Percentiles rank a stretch among this genome's conserved stretches.
Evolutionary conservation across 495 filamentous ascomycete species (phyloP).

Genomic region (Aspergillus baeticus): DNA sequence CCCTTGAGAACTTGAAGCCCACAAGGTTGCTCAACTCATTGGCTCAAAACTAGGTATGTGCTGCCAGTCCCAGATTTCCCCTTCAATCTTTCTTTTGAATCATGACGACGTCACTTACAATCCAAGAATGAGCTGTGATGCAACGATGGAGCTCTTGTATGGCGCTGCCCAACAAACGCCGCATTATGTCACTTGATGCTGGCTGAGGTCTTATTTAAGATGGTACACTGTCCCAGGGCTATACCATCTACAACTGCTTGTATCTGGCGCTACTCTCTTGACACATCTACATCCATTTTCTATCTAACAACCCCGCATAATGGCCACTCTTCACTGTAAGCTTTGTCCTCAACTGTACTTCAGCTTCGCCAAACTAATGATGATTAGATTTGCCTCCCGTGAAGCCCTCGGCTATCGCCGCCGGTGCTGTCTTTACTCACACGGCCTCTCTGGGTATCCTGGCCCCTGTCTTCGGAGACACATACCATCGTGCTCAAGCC

Average conservation of each 20-base stretch:
- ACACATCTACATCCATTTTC: not conserved
- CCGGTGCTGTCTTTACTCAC: slow-evolving; percentile 95
- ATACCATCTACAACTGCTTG: not conserved
- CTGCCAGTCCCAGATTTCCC: not conserved
- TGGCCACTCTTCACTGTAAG: slow-evolving; percentile 67
- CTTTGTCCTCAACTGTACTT: not conserved
- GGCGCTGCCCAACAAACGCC: not conserved
- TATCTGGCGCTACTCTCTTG: too few relatives aligned
- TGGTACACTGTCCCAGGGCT: not conserved
- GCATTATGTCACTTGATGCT: slow-evolving; percentile 13
- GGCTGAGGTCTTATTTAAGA: not conserved
- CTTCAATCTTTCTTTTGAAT: slow-evolving; percentile 24
- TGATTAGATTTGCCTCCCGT: slow-evolving; percentile 85
- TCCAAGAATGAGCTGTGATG: slow-evolving; percentile 12
- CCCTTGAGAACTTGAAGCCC: not conserved
- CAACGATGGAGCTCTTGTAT: not conserved
- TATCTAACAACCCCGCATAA: slow-evolving; percentile 26
- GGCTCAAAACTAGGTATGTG: not conserved
- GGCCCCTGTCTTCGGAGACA: slow-evolving; percentile 87
- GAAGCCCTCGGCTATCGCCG: slow-evolving; percentile 95
- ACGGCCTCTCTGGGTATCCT: slow-evolving; percentile 76
- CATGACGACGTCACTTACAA: slow-evolving; percentile 45
- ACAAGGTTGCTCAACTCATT: not conserved
- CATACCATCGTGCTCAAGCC: slow-evolving; percentile 88
- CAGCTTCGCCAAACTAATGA: not conserved